Conservation (phyloP, 2,329 filamentous ascomycete species). For the Botrytis medusae region DNA sequence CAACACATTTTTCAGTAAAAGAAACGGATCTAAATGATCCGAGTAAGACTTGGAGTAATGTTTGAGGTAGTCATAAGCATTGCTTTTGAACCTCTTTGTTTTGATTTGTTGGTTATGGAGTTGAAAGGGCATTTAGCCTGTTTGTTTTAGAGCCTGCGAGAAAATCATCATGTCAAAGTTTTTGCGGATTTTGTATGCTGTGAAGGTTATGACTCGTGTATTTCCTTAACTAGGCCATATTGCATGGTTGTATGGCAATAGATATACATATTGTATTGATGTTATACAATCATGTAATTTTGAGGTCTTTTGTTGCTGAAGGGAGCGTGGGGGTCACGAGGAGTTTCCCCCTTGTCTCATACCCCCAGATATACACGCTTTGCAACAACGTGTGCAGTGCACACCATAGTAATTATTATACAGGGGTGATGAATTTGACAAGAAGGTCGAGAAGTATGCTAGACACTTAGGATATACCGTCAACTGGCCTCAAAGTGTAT, state of each 20-base stretch:
- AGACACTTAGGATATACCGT: not conserved
- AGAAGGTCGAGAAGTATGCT: not conserved
- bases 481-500: not conserved
- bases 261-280: not conserved
- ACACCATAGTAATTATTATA: not conserved
- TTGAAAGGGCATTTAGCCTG: not conserved
- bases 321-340: not conserved
- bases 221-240: not conserved
- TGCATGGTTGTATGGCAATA: not conserved
- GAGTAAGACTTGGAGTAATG: constrained; percentile 14
- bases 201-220: not conserved
- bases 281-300: not conserved
- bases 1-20: constrained; percentile 1
- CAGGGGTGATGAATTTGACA: not conserved
- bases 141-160: not conserved
- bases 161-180: not conserved
- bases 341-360: not conserved
- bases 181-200: not conserved
- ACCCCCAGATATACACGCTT: not conserved
- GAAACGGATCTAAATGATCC: not conserved
- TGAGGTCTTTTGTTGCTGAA: not conserved
- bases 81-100: not conserved
- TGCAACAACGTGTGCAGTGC: not conserved
- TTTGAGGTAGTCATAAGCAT: not conserved
- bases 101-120: too few relatives aligned